Conservation (phyloP, 2,329 filamentous ascomycete species). For the Ceratocystis colombiana region DNA sequence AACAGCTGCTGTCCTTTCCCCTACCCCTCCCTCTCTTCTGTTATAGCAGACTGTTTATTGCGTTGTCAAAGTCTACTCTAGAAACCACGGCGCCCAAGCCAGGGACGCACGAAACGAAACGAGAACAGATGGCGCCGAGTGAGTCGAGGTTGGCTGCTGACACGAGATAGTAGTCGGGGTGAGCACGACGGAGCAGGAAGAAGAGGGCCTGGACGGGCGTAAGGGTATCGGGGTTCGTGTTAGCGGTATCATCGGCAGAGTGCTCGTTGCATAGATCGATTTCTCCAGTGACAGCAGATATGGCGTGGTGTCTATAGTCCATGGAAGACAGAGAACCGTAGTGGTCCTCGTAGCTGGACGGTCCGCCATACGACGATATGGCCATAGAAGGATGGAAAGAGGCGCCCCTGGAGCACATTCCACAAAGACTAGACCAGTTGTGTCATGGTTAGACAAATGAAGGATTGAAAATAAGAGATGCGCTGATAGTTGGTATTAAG, state of each 20-base stretch:
- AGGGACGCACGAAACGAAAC: slow-evolving; percentile 2
- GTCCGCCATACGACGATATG: neutral
- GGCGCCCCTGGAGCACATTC: neutral
- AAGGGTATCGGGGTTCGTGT: slow-evolving; percentile 33
- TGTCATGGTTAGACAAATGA: neutral
- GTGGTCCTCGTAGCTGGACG: neutral
- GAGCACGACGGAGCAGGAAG: slow-evolving; percentile 36
- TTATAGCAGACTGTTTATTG: neutral
- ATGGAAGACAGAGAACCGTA: neutral
- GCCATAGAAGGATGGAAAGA: slow-evolving; percentile 1
- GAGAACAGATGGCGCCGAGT: neutral
- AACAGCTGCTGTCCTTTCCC: neutral
- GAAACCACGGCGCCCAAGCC: slow-evolving; percentile 1
- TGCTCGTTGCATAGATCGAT: slow-evolving; percentile 15
- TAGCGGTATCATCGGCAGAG: neutral
- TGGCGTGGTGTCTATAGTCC: neutral
- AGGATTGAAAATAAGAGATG: neutral
- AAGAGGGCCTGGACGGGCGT: slow-evolving; percentile 48
- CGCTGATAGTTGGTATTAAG: neutral
- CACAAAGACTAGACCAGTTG: neutral
- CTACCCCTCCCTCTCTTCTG: neutral
- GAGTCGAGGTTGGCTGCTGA: neutral
- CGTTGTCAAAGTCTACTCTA: slow-evolving; percentile 4
- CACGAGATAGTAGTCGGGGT: slow-evolving; percentile 9
- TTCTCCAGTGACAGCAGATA: neutral